A percentile compares a stretch with the other conserved stretches of the same genome.
These are phyloP conservation scores for Pythium rhizo-oryzae DNA, from an alignment of 352 stramenopile genomes.

Conservation along the genomic window DNA sequence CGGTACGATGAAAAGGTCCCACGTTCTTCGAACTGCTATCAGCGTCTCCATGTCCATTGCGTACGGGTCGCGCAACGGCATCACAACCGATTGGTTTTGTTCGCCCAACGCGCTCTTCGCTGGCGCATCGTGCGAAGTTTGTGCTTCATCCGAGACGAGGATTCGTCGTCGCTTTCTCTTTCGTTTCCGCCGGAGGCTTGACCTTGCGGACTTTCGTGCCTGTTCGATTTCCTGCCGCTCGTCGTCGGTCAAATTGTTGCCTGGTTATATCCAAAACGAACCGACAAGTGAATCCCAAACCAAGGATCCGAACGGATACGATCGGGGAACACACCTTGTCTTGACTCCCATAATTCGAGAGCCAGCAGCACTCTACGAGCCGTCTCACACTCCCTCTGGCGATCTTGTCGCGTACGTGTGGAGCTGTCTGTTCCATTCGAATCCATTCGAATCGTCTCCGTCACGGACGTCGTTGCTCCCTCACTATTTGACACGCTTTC, in stretches of 20 bases:
- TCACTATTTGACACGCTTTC: neutral
- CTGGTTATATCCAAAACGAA: neutral
- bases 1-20: slow-evolving; percentile 33
- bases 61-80: slow-evolving; percentile 31
- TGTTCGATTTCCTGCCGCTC: neutral
- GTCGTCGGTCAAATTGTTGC: neutral
- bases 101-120: too few relatives aligned
- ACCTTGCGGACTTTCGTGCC: neutral
- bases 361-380: slow-evolving; percentile 31
- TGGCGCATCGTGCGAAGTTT: neutral
- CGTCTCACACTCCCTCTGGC: neutral
- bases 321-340: slow-evolving; percentile 11
- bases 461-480: too few relatives aligned
- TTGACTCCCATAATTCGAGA: slow-evolving; percentile 22
- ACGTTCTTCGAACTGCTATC: slow-evolving; percentile 26
- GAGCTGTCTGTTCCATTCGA: neutral
- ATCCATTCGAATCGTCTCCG: too few relatives aligned
- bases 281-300: neutral
- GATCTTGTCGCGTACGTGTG: neutral
- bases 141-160: neutral
- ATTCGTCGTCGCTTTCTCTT: slow-evolving; percentile 10
- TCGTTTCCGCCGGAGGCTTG: neutral
- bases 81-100: neutral
- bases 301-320: neutral
- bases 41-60: slow-evolving; percentile 40